These are phyloP conservation scores for Acacia acuminata DNA, from an alignment of 306 rosid species.

Conservation along the genomic window DNA sequence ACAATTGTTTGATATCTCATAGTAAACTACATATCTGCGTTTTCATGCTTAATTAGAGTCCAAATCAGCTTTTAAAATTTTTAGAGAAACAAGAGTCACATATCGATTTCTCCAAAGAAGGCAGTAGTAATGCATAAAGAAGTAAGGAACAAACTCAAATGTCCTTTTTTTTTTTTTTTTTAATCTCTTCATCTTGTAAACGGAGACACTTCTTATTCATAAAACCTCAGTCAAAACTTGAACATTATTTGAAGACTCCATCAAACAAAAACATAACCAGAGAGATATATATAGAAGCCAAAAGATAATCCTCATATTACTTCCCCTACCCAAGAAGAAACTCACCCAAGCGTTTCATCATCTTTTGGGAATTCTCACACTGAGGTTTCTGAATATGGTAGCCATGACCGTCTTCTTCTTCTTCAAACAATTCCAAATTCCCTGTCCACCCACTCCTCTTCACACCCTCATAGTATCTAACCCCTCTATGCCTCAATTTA, in stretches of 20 bases:
- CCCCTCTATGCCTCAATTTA: slow-evolving; percentile 38
- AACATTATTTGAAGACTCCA: neutral
- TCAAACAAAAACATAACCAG: neutral
- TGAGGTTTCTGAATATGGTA: slow-evolving; percentile 36
- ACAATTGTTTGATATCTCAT: too few relatives aligned
- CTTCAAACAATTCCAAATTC: slow-evolving; percentile 37
- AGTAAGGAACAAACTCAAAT: neutral
- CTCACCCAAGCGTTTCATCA: slow-evolving; percentile 34
- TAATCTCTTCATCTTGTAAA: neutral
- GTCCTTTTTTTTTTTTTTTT: neutral
- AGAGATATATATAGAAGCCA: neutral
- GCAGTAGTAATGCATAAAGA: neutral
- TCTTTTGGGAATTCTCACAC: neutral
- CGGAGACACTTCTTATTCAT: neutral
- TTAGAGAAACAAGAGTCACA: neutral
- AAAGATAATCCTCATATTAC: neutral
- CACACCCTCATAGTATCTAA: slow-evolving; percentile 31
- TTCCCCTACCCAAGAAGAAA: slow-evolving; percentile 15
- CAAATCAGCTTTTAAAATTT: neutral
- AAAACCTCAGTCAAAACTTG: neutral
- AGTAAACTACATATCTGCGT: neutral
- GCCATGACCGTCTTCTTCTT: slow-evolving; percentile 37
- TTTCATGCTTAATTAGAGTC: neutral
- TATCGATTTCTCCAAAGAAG: neutral
- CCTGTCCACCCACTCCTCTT: slow-evolving; percentile 49